phyloP scores from a whole-genome alignment of 73 alveolate genomes.

The Blepharisma stoltei region DNA sequence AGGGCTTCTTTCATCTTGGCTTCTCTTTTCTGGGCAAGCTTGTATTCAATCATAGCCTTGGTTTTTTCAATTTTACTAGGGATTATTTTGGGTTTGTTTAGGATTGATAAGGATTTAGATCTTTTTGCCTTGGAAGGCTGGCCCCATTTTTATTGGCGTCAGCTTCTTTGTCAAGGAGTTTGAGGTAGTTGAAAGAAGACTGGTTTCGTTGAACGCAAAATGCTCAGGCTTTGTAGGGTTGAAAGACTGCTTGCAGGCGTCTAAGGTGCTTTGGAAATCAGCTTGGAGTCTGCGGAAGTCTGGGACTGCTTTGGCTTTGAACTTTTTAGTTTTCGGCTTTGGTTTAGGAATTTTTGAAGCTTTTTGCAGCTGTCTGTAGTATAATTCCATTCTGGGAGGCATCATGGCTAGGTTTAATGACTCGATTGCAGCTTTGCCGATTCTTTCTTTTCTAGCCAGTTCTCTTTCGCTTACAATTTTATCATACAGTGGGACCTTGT shows the following conservation, averaged over 20 bases:
- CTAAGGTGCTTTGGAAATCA: slow-evolving; percentile 72
- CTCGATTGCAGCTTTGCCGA: slow-evolving; percentile 85
- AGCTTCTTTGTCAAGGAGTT: slow-evolving; percentile 79
- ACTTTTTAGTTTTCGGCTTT: slow-evolving; percentile 56
- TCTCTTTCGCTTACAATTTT: slow-evolving; percentile 57
- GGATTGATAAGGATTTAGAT: slow-evolving; percentile 55
- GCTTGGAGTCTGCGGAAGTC: slow-evolving; percentile 84
- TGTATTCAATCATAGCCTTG: slow-evolving; percentile 59
- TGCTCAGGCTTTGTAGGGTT: slow-evolving; percentile 87
- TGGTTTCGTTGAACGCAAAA: slow-evolving; percentile 88
- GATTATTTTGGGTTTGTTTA: slow-evolving; percentile 67
- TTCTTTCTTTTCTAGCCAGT: slow-evolving; percentile 77
- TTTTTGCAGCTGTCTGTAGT: slow-evolving; percentile 71
- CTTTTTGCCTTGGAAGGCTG: slow-evolving; percentile 53
- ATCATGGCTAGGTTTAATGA: slow-evolving; percentile 74
- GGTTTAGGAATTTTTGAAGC: slow-evolving; percentile 24
- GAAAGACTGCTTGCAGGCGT: slow-evolving; percentile 66
- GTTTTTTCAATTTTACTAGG: slow-evolving; percentile 85
- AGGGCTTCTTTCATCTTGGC: slow-evolving; percentile 69
- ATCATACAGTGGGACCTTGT: slow-evolving; percentile 68
- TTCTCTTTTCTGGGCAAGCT: slow-evolving; percentile 66
- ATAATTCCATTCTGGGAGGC: slow-evolving; percentile 97
- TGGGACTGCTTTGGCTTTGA: slow-evolving; percentile 89
- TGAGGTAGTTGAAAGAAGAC: slow-evolving; percentile 64
- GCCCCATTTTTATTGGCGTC: slow-evolving; percentile 53